Evolutionary conservation across 306 rosid species (phyloP), one percentile per base, ranked within the genome.

Genomic region (Prunus mume): DNA sequence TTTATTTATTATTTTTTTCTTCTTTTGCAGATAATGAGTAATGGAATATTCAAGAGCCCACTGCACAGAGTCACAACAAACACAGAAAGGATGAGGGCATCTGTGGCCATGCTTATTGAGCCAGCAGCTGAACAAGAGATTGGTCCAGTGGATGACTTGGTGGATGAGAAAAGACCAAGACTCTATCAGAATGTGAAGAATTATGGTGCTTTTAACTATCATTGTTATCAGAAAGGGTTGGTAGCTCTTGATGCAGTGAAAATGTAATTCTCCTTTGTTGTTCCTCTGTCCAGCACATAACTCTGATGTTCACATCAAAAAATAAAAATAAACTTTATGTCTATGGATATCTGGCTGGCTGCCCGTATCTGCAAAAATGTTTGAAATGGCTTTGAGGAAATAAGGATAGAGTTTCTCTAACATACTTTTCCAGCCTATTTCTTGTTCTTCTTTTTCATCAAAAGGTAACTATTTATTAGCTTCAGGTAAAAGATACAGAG

Each of bases 1-100:
- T 34, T 34, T 25, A 25, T 34, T 34, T 34, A 4, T 32, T 34
- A 5, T 34, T 34, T 6, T 6, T 38, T 38, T 38, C 43, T 38
- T 38, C 9, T 47, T 47, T 11, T 47, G 15, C 52, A 47, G 52
- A 68, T 57, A 11, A 20, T 57, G 69, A 68, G 61, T 57, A 68
- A 68, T 68, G 80, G 75, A 3, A n/a, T 56, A 58, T 56, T 56
- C 50, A 77, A 77, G 75, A 77, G 80, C 12, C 70, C 81, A 3
- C 6, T 68, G 38, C 75, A 77, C 67, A 68, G 81, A 12, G 76
- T 60, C 12, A 52, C 54, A 24, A 77, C 81, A 58, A 77, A 77
- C 49, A 2, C 69, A 7, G 61, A 77, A n/a, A 68, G 43, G 22
- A 43, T 56, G 32, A 77, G 80, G 32, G 7, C 25, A 0, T 78